Percentiles rank a stretch among this genome's conserved stretches.
Conservation (phyloP, 139 green algal species). For the Penium margaritaceum region DNA sequence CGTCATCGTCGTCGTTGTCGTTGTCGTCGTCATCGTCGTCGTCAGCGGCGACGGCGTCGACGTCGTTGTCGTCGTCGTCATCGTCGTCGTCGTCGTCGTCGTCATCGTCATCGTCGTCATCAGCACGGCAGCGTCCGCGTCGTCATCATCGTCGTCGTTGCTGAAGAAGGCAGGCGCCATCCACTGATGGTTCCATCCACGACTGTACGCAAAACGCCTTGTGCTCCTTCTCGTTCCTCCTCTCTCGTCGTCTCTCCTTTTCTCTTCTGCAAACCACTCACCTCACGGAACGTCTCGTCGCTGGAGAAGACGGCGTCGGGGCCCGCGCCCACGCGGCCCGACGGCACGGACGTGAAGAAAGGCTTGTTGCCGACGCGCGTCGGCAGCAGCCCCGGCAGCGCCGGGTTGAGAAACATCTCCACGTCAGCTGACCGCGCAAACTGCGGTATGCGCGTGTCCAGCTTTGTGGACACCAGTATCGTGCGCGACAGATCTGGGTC, state of each 20-base stretch:
- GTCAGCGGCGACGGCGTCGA: not conserved
- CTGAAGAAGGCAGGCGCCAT: not conserved
- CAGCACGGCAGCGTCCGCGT: not conserved
- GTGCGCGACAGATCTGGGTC: constrained; percentile 80
- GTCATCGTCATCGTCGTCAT: not conserved
- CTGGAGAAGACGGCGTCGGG: constrained; percentile 71
- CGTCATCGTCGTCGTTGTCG: too few species aligned
- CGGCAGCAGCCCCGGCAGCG: constrained; percentile 57
- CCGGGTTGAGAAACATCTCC: constrained; percentile 78
- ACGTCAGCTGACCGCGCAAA: constrained; percentile 74
- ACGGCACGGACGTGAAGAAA: constrained; percentile 86
- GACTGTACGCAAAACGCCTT: not conserved
- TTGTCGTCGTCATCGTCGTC: too few species aligned
- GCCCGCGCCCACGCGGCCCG: constrained; percentile 69
- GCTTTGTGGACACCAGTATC: constrained; percentile 90
- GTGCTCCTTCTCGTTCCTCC: too few species aligned
- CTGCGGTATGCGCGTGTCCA: constrained; percentile 88
- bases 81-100: not conserved
- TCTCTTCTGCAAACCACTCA: not conserved
- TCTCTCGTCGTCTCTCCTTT: not conserved
- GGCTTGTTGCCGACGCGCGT: constrained; percentile 77
- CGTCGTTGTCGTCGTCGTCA: not conserved
- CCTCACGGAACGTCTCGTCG: constrained; percentile 81
- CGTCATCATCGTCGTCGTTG: not conserved
- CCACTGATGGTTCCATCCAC: not conserved